Base-by-base conservation (phyloP, 441 rosid species). In the Bruguiera hainesii region DNA sequence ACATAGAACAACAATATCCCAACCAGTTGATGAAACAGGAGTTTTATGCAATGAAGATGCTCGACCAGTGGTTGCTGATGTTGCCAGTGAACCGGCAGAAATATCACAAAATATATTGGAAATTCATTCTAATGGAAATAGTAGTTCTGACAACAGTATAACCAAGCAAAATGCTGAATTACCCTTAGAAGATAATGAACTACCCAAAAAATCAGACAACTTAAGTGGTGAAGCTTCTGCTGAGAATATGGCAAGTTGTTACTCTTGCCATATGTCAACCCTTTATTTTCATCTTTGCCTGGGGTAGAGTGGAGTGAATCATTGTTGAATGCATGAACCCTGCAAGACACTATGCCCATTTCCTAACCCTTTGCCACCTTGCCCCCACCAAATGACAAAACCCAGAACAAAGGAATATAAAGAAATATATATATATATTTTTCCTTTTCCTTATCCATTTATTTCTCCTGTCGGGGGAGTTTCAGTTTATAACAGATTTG, bases 231-330 rank as follows among this genome's bases (percentile, higher is more conserved):
- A 84, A 61, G 74, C 84, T 70, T 71, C 80, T 74, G 55, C 75
- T 35, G 81, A 74, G 71, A 86, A 87, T 72, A 77, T 23, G 90
- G 98, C 74, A 84, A 84, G 94, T 83, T 79, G 67, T 63, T 69
- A 60, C 20, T 71, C 72, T 71, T 64, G 49, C 64, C 71, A 52
- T 51, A 56, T 63, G 62, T 68, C 60, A 63, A 71, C 70, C 56
- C 33, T 66, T 68, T 59, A 23, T 70, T 61, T 70, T 53, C 28
- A 23, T 21, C 57, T 20, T 53, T 53, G 52, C 56, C 19, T 20
- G 28, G 33, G 56, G 50, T 71, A 10, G 23, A 37, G 58, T 64
- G 63, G 31, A 30, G 25, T 23, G 19, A 59, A 21, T 62, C 60
- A 35, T 68, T 66, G 10, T 56, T 35, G 26, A 42, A 46, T 48